phyloP scores from a whole-genome alignment of 2,329 filamentous ascomycete genomes.

The Coniochaeta hoffmannii region DNA sequence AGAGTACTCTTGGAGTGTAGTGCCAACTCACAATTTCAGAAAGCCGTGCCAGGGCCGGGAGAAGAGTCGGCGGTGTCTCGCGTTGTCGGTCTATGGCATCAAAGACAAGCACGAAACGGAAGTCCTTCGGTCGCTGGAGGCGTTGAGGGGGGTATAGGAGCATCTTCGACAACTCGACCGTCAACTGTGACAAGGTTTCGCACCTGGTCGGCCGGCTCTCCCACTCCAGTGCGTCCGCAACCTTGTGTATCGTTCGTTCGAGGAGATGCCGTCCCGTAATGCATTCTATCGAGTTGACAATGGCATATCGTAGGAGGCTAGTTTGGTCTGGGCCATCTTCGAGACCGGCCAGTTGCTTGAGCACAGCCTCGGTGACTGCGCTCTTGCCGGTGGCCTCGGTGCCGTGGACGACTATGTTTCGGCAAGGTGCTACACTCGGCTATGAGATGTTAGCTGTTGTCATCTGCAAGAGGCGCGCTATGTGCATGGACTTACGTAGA shows the following conservation, averaged over 20 bases:
- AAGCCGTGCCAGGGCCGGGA: conserved; percentile 74
- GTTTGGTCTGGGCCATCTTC: conserved; percentile 37
- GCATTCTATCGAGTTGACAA: conserved; percentile 66
- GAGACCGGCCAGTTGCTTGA: conserved; percentile 36
- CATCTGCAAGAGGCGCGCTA: conserved; percentile 12
- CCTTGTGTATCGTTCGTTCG: conserved; percentile 58
- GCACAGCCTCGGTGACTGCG: conserved; percentile 55
- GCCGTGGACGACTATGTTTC: conserved; percentile 74
- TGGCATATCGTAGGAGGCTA: conserved; percentile 42
- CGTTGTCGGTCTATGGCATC: conserved; percentile 82
- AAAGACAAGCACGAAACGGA: conserved; percentile 73
- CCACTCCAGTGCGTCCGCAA: conserved; percentile 43
- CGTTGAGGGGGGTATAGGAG: conserved; percentile 34
- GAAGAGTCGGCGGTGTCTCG: conserved; percentile 69
- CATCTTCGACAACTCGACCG: conserved; percentile 62
- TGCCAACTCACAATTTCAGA: conserved; percentile 62
- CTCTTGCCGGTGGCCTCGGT: conserved; percentile 84
- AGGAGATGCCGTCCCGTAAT: conserved; percentile 72
- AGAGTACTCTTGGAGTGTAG: neutral
- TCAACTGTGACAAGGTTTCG: conserved; percentile 72
- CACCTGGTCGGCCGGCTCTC: conserved; percentile 53
- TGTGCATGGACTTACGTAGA: conserved; percentile 33
- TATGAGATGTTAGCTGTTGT: conserved; percentile 24
- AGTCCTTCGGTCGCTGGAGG: conserved; percentile 21
- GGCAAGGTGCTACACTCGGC: conserved; percentile 60